phyloP scores from a whole-genome alignment of 1,284 basidiomycete species.

The Ceratobasidium sp. region DNA sequence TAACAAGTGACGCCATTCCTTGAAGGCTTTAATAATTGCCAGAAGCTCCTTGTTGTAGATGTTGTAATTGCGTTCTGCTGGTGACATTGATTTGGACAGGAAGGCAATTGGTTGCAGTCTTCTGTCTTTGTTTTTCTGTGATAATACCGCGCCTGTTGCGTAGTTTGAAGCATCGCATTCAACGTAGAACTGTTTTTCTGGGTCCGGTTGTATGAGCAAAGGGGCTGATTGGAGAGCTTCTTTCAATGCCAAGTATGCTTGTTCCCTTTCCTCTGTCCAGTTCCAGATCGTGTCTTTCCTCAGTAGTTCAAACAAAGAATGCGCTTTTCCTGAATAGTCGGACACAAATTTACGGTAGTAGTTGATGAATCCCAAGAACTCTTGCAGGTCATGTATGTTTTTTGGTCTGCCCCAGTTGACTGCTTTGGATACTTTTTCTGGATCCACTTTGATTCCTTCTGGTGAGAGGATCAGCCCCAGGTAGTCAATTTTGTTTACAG shows the following conservation, averaged over 20 bases:
- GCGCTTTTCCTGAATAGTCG: conserved; percentile 48
- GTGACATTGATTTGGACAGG: neutral
- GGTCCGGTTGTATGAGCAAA: neutral
- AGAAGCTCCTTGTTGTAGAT: conserved; percentile 3
- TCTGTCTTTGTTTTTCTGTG: neutral
- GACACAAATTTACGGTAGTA: no score
- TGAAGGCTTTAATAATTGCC: neutral
- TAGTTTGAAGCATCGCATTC: conserved; percentile 30
- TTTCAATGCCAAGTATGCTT: neutral
- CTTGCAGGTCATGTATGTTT: no score
- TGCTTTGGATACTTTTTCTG: conserved; percentile 50
- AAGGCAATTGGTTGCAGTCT: conserved; percentile 19
- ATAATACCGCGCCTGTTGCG: conserved; percentile 19
- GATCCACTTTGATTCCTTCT: conserved; percentile 49
- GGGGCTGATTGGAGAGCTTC: neutral
- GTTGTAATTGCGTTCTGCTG: neutral
- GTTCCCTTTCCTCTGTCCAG: neutral
- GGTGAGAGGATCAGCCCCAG: conserved; percentile 49
- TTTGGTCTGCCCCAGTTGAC: no score
- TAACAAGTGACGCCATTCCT: neutral
- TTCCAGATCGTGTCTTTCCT: neutral
- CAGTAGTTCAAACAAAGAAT: conserved; percentile 46
- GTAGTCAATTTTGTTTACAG: conserved; percentile 48
- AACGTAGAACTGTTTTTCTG: neutral
- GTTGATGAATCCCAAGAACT: no score